Evolutionary conservation across 768 basidiomycete species (phyloP).

Genomic region (Auriscalpium orientale): DNA sequence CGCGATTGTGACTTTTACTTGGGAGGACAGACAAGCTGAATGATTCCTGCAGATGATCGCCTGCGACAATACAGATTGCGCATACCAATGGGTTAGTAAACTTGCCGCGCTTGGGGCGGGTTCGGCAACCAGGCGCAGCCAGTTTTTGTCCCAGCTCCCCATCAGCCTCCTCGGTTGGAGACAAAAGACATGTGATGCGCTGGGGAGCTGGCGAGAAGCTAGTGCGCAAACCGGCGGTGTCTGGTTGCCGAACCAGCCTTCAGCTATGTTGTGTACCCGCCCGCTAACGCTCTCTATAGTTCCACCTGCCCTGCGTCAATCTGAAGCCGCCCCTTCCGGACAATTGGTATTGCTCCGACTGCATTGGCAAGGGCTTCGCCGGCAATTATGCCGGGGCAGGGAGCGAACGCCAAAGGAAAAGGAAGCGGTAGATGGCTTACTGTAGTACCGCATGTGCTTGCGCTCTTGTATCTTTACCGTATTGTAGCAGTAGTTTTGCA

Average conservation of each 20-base stretch:
- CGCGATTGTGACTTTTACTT: slow-evolving; percentile 1
- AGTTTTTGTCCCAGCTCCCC: not conserved
- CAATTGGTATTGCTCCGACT: slow-evolving; percentile 53
- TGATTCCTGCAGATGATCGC: slow-evolving; percentile 10
- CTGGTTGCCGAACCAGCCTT: not conserved
- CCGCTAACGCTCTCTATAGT: slow-evolving; percentile 29
- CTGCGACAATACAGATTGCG: slow-evolving; percentile 12
- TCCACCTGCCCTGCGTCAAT: slow-evolving; percentile 55
- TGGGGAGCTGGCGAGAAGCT: not conserved
- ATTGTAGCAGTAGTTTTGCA: too few relatives aligned
- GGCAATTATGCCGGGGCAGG: slow-evolving; percentile 6
- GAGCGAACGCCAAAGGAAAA: slow-evolving; percentile 13
- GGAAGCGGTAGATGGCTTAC: slow-evolving; percentile 25
- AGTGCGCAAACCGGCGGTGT: not conserved
- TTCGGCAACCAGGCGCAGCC: not conserved
- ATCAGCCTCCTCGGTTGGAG: too few relatives aligned
- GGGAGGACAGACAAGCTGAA: not conserved
- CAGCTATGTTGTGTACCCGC: too few relatives aligned
- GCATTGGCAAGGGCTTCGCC: slow-evolving; percentile 19
- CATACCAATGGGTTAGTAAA: slow-evolving; percentile 15
- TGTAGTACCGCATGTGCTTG: slow-evolving; percentile 6
- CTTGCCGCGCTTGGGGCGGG: not conserved
- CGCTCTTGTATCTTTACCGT: too few relatives aligned
- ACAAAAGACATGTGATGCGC: too few relatives aligned
- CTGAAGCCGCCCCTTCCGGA: slow-evolving; percentile 50